Evolutionary conservation across 2,329 filamentous ascomycete genomes (phyloP).

Genomic region (Fusarium nurragi): DNA sequence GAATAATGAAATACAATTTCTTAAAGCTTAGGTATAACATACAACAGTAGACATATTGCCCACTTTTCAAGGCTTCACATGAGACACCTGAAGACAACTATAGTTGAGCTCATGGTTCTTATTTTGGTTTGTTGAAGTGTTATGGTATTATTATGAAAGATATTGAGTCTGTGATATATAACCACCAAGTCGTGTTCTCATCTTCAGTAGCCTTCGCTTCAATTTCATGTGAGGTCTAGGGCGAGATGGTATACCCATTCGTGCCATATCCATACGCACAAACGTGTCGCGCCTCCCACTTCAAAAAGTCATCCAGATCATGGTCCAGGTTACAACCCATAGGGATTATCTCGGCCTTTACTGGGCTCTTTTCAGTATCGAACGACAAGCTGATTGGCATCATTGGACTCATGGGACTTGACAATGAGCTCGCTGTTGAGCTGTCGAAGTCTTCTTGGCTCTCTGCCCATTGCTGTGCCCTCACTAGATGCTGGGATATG

Average conservation of each 20-base stretch:
- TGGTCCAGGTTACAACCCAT: constrained; percentile 20
- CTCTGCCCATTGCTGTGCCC: constrained; percentile 6
- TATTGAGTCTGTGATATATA: constrained; percentile 1
- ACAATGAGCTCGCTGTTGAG: background rate
- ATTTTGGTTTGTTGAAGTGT: background rate
- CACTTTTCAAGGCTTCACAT: no score
- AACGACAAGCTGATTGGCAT: background rate
- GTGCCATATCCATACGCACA: constrained; percentile 21
- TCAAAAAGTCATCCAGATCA: constrained; percentile 15
- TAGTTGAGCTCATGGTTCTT: no score
- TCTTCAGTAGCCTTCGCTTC: background rate
- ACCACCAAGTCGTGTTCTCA: background rate
- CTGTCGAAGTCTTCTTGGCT: constrained; percentile 1
- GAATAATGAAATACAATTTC: no score
- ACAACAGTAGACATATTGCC: no score
- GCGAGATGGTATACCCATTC: background rate
- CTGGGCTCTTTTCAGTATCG: background rate
- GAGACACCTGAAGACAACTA: no score
- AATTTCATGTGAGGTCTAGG: background rate
- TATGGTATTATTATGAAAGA: background rate
- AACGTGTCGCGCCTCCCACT: constrained; percentile 19
- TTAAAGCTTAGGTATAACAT: no score
- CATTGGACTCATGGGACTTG: constrained; percentile 8
- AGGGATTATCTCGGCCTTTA: background rate
- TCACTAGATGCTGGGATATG: constrained; percentile 8